Evolutionary conservation across 2,329 filamentous ascomycete genomes (phyloP), one percentile per base, ranked within the genome.

Genomic region (Xylariaceae sp.): DNA sequence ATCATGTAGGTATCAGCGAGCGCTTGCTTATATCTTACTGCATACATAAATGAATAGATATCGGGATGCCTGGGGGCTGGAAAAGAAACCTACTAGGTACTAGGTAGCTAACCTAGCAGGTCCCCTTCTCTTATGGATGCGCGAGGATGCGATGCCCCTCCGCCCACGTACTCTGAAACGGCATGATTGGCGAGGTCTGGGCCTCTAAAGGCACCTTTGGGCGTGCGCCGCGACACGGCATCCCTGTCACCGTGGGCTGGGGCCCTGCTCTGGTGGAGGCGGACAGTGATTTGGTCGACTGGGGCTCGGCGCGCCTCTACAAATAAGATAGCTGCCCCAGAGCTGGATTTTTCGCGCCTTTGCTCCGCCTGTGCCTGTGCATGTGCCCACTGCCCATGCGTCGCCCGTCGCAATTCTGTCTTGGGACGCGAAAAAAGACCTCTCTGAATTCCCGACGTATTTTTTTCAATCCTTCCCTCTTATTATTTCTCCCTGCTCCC

Each of bases 271-370:
- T 41, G 51, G 48, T 57, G 51, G 58, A 57, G 59, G 53, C 54
- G 54, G 54, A 53, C 57, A 54, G 60, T 65, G 60, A 62, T 63
- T 64, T 61, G 55, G 53, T 49, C 49, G 47, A 49, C 56, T 55
- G 56, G 57, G 58, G 54, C 32, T 39, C 43, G 59, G 60, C 60
- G 64, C 65, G 62, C 68, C 42, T 63, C 64, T 71, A 72, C 69
- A 71, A 71, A 71, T 71, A 71, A 68, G 64, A 69, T 55, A 66
- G 65, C 62, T 61, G 65, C 67, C 68, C 68, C 68, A 62, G 67
- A 63, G 60, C 64, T 63, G 63, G 59, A 66, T 62, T 66, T 68
- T 63, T 67, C 64, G 66, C 63, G 65, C 60, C 58, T 62, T 56
- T 61, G n/a, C 61, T 60, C 57, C 55, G 51, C 56, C 53, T 56